Percentiles rank a stretch among this genome's conserved stretches.
Conservation (phyloP, 2,329 filamentous ascomycete species). For the Trichoderma sp. region DNA sequence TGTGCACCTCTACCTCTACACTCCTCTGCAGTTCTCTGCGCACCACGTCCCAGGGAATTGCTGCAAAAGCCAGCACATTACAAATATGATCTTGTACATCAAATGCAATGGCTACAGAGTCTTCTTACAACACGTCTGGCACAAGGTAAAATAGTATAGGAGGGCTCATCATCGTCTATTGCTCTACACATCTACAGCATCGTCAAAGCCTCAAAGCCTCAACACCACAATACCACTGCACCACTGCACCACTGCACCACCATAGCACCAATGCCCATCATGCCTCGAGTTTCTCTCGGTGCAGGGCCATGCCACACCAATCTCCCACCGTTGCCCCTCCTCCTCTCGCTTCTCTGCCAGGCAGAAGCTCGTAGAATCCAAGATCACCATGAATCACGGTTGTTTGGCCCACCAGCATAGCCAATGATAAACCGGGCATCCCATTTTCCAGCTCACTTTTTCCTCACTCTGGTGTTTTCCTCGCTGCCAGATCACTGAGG, state of each 20-base stretch:
- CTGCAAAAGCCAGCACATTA: background rate
- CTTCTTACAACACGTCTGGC: background rate
- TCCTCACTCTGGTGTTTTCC: background rate
- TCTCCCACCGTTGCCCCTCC: background rate
- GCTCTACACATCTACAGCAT: background rate
- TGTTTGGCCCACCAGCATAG: no score
- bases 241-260: background rate
- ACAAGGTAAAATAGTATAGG: background rate
- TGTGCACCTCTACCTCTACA: background rate
- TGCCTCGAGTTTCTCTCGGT: no score
- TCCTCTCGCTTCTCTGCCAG: background rate
- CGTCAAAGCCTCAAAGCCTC: background rate
- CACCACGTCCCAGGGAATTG: no score
- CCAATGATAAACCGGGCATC: slow-evolving; percentile 1
- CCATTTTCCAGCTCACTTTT: background rate
- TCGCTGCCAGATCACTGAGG: slow-evolving; percentile 20
- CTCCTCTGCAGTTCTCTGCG: background rate
- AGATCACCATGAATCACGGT: no score
- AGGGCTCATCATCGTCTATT: no score
- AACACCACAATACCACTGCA: background rate
- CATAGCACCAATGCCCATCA: background rate
- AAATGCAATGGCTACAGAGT: background rate
- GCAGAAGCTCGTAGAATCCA: no score
- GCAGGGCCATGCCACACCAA: no score
- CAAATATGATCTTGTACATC: background rate